Base-by-base conservation (phyloP, 306 rosid genomes). In the Trichosanthes cucumerina region DNA sequence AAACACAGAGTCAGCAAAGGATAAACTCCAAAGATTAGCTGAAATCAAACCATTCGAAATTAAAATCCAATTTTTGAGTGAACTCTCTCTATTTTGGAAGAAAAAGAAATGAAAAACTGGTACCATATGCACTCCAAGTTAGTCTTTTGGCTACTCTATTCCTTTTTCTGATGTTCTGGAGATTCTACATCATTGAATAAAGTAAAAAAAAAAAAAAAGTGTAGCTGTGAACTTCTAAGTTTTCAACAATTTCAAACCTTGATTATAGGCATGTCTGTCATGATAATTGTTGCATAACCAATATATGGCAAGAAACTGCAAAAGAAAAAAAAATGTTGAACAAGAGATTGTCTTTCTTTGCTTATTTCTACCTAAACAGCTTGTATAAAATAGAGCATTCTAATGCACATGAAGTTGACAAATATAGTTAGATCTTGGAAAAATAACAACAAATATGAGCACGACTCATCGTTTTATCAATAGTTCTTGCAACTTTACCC, bases 261-360 rank as follows among this genome's bases (percentile, higher is more conserved):
- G 82, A 94, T 14, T 38, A 87, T 52, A 41, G 98, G 98, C 56
- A 73, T 84, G 21, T 94, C 93, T 7, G 91, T 86, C 93, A 90
- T 85, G 68, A 92, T 80, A 53, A 94, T 88, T 23, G 96, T 89
- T 63, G 60, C 82, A 87, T 87, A 92, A 28, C 97, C 98, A 79
- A 80, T 85, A 34, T 88, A 87, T 47, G 96, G 97, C 81, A 94
- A 81, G 80, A 90, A 85, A 84, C 96, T 90, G 88, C 86, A 73
- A 86, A 84, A 68, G 21, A 62, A 64, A 64, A 9, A 46, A 31
- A 77, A 62, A 16, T 36, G 50, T 59, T 70, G 34, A 69, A 9
- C 75, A 21, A 43, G 36, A 69, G 36, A 23, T 14, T n/a, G 18
- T 47, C 31, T 19, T 38, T 19, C 15, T 38, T 65, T 19, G 3